Percentiles rank a stretch among this genome's conserved stretches.
phyloP scores from a whole-genome alignment of 2,329 filamentous ascomycete genomes.

The Coniochaeta sp. region DNA sequence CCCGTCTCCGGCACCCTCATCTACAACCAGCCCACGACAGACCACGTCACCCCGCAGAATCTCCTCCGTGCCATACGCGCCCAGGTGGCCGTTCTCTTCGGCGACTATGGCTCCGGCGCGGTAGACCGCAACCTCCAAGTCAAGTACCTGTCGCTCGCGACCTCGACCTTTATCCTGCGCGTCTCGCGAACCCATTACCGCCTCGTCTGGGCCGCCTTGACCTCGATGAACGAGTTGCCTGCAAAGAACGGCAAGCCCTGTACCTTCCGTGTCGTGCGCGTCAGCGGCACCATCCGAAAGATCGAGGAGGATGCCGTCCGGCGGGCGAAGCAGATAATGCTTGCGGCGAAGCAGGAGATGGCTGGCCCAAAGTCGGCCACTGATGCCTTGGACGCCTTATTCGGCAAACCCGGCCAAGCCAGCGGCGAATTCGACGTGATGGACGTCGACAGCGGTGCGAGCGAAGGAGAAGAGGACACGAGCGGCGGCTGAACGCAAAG shows the following conservation, averaged over 20 bases:
- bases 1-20: constrained; percentile 54
- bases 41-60: constrained; percentile 57
- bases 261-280: constrained; percentile 75
- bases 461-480: constrained; percentile 38
- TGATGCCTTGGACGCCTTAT: constrained; percentile 19
- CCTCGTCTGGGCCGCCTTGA: constrained; percentile 83
- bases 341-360: constrained; percentile 52
- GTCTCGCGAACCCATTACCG: constrained; percentile 77
- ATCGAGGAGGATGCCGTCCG: constrained; percentile 84
- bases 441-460: constrained; percentile 33
- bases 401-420: constrained; percentile 17
- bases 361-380: constrained; percentile 23
- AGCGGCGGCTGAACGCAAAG: constrained; percentile 33
- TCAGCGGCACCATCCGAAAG: constrained; percentile 90
- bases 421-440: constrained; percentile 27
- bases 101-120: constrained; percentile 79
- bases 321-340: constrained; percentile 64
- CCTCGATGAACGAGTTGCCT: constrained; percentile 67
- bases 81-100: constrained; percentile 67
- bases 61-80: constrained; percentile 65
- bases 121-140: constrained; percentile 66
- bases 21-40: constrained; percentile 72
- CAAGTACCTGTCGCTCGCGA: constrained; percentile 88
- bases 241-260: constrained; percentile 55
- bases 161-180: constrained; percentile 85